Evolutionary conservation across 2,329 filamentous ascomycete genomes (phyloP).

Genomic region (Hypoxylon sp.): DNA sequence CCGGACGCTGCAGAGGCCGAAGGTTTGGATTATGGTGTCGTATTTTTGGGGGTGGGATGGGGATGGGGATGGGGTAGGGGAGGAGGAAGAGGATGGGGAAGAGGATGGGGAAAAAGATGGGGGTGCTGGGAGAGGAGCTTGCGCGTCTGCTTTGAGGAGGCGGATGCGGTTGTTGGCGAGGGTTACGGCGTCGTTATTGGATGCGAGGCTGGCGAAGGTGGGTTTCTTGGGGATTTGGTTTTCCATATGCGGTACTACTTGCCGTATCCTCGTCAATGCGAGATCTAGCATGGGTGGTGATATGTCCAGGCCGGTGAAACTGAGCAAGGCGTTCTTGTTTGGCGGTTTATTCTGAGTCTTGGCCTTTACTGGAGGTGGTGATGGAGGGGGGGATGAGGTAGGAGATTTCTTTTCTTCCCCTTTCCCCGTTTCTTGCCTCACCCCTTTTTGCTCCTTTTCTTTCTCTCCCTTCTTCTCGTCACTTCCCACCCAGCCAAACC

Average conservation of each 20-base stretch:
- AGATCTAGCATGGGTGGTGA: constrained; percentile 70
- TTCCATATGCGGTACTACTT: constrained; percentile 55
- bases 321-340: constrained; percentile 55
- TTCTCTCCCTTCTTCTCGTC: constrained; percentile 18
- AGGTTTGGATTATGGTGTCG: constrained; percentile 73
- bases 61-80: constrained; percentile 51
- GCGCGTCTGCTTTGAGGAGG: constrained; percentile 63
- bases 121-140: constrained; percentile 57
- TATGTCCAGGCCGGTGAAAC: constrained; percentile 73
- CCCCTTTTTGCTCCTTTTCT: constrained; percentile 30
- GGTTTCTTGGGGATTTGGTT: constrained; percentile 55
- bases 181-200: constrained; percentile 40
- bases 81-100: constrained; percentile 53
- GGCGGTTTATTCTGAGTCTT: constrained; percentile 2
- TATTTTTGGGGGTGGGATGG: constrained; percentile 62
- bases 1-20: constrained; percentile 72
- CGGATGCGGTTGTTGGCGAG: constrained; percentile 59
- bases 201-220: constrained; percentile 45
- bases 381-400: background rate
- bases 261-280: constrained; percentile 63
- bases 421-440: constrained; percentile 31
- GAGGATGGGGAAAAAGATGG: constrained; percentile 54
- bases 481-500: constrained; percentile 25
- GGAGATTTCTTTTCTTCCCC: constrained; percentile 1
- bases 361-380: constrained; percentile 3